These are phyloP conservation scores for Kingdonia uniflora DNA, from an alignment of 164 flowering plant species.

Conservation along the genomic window DNA sequence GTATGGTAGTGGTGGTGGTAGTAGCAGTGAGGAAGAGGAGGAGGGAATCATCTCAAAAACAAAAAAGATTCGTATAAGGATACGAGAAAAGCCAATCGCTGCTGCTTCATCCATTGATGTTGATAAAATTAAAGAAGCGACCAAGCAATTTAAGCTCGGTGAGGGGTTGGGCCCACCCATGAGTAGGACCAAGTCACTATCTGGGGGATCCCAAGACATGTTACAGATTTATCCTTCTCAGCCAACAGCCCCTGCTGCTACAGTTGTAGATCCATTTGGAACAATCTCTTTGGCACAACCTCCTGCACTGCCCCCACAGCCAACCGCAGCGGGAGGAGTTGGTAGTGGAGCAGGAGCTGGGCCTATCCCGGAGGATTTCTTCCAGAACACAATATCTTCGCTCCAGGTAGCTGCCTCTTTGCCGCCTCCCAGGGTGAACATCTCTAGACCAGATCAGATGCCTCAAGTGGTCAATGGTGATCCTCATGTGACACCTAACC, in stretches of 20 bases:
- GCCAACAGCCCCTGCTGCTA: constrained; percentile 18
- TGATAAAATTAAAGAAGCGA: constrained; percentile 92
- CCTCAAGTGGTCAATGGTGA: constrained; percentile 30
- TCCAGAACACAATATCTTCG: constrained; percentile 90
- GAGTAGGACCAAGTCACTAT: constrained; percentile 59
- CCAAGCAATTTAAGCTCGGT: constrained; percentile 77
- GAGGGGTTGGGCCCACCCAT: constrained; percentile 65
- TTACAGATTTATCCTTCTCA: constrained; percentile 27
- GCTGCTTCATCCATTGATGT: constrained; percentile 73
- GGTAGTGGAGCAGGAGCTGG: constrained; percentile 54
- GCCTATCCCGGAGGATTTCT: constrained; percentile 98
- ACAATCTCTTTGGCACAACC: constrained; percentile 37
- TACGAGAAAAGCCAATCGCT: constrained; percentile 75
- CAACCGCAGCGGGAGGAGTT: constrained; percentile 25
- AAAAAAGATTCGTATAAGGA: constrained; percentile 70
- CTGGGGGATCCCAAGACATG: constrained; percentile 59
- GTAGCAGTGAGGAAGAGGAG: constrained; percentile 92
- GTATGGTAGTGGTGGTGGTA: constrained; percentile 72
- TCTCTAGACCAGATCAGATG: constrained; percentile 43
- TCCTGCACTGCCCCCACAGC: constrained; percentile 15
- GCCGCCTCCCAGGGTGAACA: constrained; percentile 63
- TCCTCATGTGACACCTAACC: constrained; percentile 26
- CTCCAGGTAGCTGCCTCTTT: constrained; percentile 76
- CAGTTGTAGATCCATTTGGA: constrained; percentile 57
- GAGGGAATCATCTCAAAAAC: constrained; percentile 40